These are phyloP conservation scores for Capsicum pubescens DNA, from an alignment of 257 asterid species.

Conservation along the genomic window DNA sequence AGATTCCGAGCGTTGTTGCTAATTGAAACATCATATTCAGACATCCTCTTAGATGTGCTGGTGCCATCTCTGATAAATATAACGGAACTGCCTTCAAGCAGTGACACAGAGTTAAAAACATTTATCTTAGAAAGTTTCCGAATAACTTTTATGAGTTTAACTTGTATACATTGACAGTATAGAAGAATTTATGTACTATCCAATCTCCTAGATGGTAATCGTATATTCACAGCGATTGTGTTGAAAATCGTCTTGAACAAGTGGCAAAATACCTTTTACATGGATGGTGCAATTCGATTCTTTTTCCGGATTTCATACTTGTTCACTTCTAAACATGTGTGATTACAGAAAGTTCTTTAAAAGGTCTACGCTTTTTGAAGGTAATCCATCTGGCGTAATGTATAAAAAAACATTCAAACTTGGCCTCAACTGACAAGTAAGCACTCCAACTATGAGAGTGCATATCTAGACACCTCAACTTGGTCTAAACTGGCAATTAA, in stretches of 20 bases:
- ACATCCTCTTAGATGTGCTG: slow-evolving; percentile 83
- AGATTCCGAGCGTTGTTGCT: slow-evolving; percentile 83
- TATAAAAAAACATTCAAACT: no score
- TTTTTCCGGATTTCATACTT: background rate
- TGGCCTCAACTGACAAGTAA: no score
- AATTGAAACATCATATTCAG: slow-evolving; percentile 85
- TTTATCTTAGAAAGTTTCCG: background rate
- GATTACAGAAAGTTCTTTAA: background rate
- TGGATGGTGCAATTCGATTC: background rate
- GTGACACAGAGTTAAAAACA: slow-evolving; percentile 16
- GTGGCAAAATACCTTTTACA: slow-evolving; percentile 4
- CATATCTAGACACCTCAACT: no score
- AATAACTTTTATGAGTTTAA: background rate
- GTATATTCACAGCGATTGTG: background rate
- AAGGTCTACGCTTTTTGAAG: background rate
- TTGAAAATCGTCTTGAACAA: background rate
- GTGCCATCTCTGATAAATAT: slow-evolving; percentile 89
- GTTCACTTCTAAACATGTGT: background rate
- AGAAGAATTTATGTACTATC: background rate
- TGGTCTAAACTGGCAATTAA: no score
- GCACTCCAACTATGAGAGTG: no score
- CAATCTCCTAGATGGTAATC: background rate
- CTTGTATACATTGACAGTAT: background rate
- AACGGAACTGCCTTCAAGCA: slow-evolving; percentile 77
- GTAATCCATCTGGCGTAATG: background rate